Evolutionary conservation across 441 rosid species (phyloP).

Genomic region (Melastoma candidum): DNA sequence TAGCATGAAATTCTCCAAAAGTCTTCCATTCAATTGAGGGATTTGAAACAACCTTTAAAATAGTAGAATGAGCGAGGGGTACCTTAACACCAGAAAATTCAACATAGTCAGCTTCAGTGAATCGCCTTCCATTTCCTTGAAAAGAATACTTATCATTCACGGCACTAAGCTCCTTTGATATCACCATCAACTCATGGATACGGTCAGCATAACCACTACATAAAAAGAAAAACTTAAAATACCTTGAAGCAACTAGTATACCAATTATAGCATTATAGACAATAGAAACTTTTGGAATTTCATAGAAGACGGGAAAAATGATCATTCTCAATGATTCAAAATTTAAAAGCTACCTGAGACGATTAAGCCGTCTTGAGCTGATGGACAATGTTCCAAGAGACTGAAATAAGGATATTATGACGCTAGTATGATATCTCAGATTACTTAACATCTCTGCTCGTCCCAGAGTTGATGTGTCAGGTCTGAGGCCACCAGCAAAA

Average conservation of each 20-base stretch:
- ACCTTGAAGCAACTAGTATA: too few species aligned
- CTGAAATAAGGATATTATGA: slow-evolving; percentile 86
- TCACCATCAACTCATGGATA: slow-evolving; percentile 78
- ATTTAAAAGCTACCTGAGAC: slow-evolving; percentile 65
- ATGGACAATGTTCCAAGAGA: slow-evolving; percentile 91
- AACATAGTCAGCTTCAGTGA: slow-evolving; percentile 82
- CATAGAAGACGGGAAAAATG: neutral
- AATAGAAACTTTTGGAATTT: neutral
- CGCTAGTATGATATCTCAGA: slow-evolving; percentile 98
- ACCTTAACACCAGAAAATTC: slow-evolving; percentile 97
- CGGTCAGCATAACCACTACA: slow-evolving; percentile 98
- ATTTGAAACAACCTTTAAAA: too few species aligned
- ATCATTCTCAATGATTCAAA: slow-evolving; percentile 1
- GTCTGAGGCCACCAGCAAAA: slow-evolving; percentile 85
- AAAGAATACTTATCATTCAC: slow-evolving; percentile 43
- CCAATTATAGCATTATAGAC: too few species aligned
- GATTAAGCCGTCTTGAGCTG: slow-evolving; percentile 89
- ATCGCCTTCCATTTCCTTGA: slow-evolving; percentile 61
- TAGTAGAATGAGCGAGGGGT: slow-evolving; percentile 11
- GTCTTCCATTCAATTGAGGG: too few species aligned
- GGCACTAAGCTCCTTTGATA: slow-evolving; percentile 77
- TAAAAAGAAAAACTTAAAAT: slow-evolving; percentile 1
- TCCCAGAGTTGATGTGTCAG: slow-evolving; percentile 86
- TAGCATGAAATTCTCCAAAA: too few species aligned
- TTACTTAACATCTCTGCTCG: slow-evolving; percentile 99